phyloP scores from a whole-genome alignment of 2,329 filamentous ascomycete species.

The Mycosphaerella arachidis region DNA sequence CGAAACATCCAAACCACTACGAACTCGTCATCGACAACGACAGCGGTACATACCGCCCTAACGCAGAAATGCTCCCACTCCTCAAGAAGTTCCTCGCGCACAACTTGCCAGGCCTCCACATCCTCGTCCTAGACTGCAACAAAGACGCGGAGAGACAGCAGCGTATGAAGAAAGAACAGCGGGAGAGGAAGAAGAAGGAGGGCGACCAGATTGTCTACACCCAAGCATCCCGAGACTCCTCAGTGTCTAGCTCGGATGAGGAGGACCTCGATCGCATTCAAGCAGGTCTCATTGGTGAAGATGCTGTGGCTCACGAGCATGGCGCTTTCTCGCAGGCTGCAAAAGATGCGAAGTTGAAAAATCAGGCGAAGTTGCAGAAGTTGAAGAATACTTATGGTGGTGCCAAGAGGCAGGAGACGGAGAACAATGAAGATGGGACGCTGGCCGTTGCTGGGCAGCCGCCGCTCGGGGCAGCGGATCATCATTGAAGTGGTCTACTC shows the following conservation, averaged over 20 bases:
- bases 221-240: conserved; percentile 45
- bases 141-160: conserved; percentile 66
- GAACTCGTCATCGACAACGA: conserved; percentile 94
- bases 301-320: conserved; percentile 15
- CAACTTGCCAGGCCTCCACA: conserved; percentile 72
- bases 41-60: conserved; percentile 86
- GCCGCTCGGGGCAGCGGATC: not conserved
- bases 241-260: conserved; percentile 54
- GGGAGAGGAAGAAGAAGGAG: conserved; percentile 64
- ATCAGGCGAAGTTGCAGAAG: conserved; percentile 19
- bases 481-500: not conserved
- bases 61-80: conserved; percentile 67
- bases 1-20: conserved; percentile 59
- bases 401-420: not conserved
- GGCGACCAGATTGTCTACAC: conserved; percentile 51
- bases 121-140: conserved; percentile 69
- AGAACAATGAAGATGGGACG: not conserved
- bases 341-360: conserved; percentile 23
- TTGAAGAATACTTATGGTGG: conserved; percentile 6
- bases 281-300: conserved; percentile 15
- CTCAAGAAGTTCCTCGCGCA: conserved; percentile 65
- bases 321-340: conserved; percentile 18
- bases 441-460: not conserved
- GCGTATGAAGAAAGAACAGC: conserved; percentile 71
- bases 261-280: conserved; percentile 50